Base-by-base conservation (phyloP, 345 rosid genomes). In the Nasturtium officinale region DNA sequence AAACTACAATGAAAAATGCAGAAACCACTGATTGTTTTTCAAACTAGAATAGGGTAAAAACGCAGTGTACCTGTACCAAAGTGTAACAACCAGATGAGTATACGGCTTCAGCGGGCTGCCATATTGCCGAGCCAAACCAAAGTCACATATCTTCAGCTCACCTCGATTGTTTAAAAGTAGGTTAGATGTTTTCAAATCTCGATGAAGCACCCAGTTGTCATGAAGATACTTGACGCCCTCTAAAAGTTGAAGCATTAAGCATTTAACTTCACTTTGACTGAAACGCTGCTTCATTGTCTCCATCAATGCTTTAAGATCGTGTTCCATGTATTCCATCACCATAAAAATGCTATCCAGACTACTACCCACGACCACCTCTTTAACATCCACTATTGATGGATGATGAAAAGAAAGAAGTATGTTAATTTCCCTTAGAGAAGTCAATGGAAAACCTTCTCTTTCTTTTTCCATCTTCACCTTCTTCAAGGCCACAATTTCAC, bases 321-420 rank as follows among this genome's bases (percentile, higher is more conserved):
- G 99, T 81, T 95, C 98, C 99, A 95, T 95, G 76, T 95, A 95
- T 77, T 95, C 99, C 99, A 95, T 95, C 71, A 87, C 99, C 99
- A 95, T 95, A 79, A 85, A 95, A 74, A 95, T 95, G 78, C 97
- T 95, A 79, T 95, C 96, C 65, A 95, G 90, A 77, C 67, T 95
- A 77, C 90, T 85, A 63, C 99, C 99, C 37, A 95, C 97, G 61
- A 95, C 99, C 71, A 95, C 98, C 85, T 95, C 99, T 81, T 95
- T 95, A 60, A 95, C 99, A 78, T 95, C 99, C 66, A 95, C 98
- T 46, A 95, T 82, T 46, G 99, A 90, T 25, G 94, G 86, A 69
- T 95, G 98, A 78, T 95, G 96, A 80, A 91, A 95, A 6, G 99
- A 91, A 78, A 95, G 96, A 80, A 95, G 96, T 69, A 95, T 87